A percentile compares a stretch with the other conserved stretches of the same genome.
Conservation (phyloP, 768 basidiomycete species). For the Mycena kentingensis region DNA sequence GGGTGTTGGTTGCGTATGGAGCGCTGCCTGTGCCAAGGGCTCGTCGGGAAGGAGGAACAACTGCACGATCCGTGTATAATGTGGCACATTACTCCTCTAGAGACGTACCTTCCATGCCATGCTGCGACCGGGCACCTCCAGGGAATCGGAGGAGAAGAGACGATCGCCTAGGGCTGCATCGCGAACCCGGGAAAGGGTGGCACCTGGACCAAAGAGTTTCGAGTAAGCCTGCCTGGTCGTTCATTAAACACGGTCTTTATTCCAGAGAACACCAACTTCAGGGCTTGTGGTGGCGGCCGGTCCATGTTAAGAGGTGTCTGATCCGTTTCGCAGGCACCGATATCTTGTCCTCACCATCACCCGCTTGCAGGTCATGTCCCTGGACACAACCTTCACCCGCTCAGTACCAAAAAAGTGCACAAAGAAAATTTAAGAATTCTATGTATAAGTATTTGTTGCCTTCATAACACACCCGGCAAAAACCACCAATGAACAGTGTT, state of each 20-base stretch:
- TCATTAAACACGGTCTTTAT: slow-evolving; percentile 1
- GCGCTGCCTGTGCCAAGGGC: slow-evolving; percentile 57
- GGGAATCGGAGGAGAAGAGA: slow-evolving; percentile 47
- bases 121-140: slow-evolving; percentile 72
- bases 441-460: too few relatives aligned
- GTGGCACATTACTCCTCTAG: slow-evolving; percentile 6
- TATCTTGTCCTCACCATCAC: too few relatives aligned
- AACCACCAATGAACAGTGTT: slow-evolving; percentile 47
- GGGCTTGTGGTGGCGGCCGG: slow-evolving; percentile 4
- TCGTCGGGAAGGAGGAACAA: slow-evolving; percentile 68
- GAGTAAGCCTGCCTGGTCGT: slow-evolving; percentile 45
- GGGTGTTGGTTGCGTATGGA: slow-evolving; percentile 29
- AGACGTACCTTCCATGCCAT: slow-evolving; percentile 78
- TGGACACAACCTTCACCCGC: too few relatives aligned
- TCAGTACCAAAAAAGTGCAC: too few relatives aligned
- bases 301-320: too few relatives aligned
- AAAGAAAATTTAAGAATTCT: too few relatives aligned
- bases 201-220: slow-evolving; percentile 52
- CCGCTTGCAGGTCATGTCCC: too few relatives aligned
- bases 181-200: slow-evolving; percentile 62
- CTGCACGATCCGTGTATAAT: slow-evolving; percentile 44
- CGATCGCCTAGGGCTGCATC: slow-evolving; percentile 66
- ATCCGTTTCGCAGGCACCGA: too few relatives aligned
- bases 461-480: slow-evolving; percentile 43
- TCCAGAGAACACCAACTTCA: slow-evolving; percentile 17